A percentile compares a stretch with the other conserved stretches of the same genome.
These are phyloP conservation scores for Cylindrotheca closterium DNA, from an alignment of 108 stramenopile species.

Conservation along the genomic window DNA sequence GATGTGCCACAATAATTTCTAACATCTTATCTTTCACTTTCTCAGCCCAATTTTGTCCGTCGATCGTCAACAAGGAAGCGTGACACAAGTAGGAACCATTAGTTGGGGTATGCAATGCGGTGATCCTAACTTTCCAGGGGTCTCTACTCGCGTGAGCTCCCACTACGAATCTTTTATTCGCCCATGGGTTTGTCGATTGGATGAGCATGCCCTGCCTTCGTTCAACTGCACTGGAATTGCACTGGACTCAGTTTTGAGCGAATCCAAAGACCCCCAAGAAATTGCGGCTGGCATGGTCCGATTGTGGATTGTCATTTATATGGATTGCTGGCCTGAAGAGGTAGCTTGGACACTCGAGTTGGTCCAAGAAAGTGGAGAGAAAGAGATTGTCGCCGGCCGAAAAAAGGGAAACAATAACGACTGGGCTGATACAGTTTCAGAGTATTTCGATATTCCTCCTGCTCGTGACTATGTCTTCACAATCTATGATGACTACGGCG, in stretches of 20 bases:
- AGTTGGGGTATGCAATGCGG: conserved; percentile 61
- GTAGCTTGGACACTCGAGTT: conserved; percentile 5
- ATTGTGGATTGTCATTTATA: conserved; percentile 7
- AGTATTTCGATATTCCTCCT: conserved; percentile 4
- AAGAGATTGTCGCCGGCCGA: not conserved
- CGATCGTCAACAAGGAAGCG: not conserved
- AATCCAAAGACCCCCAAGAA: not conserved
- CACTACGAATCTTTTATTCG: conserved; percentile 48
- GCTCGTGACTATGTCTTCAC: conserved; percentile 9
- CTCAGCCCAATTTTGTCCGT: conserved; percentile 21
- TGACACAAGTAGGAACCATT: conserved; percentile 42
- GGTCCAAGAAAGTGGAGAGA: not conserved
- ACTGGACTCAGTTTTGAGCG: not conserved
- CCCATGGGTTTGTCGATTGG: conserved; percentile 32
- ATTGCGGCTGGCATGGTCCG: not conserved
- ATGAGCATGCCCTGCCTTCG: not conserved
- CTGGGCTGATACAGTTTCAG: conserved; percentile 1
- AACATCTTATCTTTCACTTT: too few relatives aligned
- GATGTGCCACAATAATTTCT: too few relatives aligned
- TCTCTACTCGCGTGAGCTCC: conserved; percentile 31
- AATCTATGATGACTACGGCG: conserved; percentile 15
- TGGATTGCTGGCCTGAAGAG: conserved; percentile 16
- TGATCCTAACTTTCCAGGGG: conserved; percentile 48
- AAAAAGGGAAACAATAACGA: conserved; percentile 6
- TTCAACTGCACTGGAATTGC: conserved; percentile 6